Evolutionary conservation across 2,329 filamentous ascomycete species (phyloP), one percentile per base, ranked within the genome.

Genomic region (Fusarium torulosum): DNA sequence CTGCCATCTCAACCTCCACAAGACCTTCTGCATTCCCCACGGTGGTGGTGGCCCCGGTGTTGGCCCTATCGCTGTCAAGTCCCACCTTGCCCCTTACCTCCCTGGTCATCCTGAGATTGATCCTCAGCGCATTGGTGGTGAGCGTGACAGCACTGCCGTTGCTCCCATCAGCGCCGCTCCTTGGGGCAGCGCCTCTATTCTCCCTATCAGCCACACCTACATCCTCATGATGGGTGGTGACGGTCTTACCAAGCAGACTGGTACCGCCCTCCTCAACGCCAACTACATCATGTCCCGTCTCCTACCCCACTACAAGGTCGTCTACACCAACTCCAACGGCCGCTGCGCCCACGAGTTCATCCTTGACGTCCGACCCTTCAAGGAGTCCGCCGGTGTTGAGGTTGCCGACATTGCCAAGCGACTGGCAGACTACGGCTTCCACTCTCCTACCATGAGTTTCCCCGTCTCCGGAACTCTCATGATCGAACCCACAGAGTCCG

Each of bases 291-390:
- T 97, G 76, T 91, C 92, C 45, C 91, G 92, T 54, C 90, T 98
- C 46, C 90, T 91, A 77, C 88, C 90, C 4, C 89, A 97, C 82
- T 98, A 96, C 81, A 86, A 88, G 4, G 94, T 98, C 66, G 84
- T 97, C n/a, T 97, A 97, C 83, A 97, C 93, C 71, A 97, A 97
- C 79, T 85, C 86, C 51, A 87, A 93, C 67, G 91, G 91, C n/a
- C 91, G 94, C 57, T 98, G 95, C 77, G 95, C 95, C 0, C 95
- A 98, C 84, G 95, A 98, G 81, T 98, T 97, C 81, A 98, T 98
- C 78, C 88, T 98, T 20, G 95, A 98, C 72, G 87, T 90, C 5
- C 92, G 95, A 35, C 87, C 88, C 25, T 97, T 97, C 84, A 92
- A 93, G 78, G 91, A 95, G 53, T 88, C 89, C 1, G 88, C 91